phyloP scores from a whole-genome alignment of 495 filamentous ascomycete genomes.

The Penicillium angulare region DNA sequence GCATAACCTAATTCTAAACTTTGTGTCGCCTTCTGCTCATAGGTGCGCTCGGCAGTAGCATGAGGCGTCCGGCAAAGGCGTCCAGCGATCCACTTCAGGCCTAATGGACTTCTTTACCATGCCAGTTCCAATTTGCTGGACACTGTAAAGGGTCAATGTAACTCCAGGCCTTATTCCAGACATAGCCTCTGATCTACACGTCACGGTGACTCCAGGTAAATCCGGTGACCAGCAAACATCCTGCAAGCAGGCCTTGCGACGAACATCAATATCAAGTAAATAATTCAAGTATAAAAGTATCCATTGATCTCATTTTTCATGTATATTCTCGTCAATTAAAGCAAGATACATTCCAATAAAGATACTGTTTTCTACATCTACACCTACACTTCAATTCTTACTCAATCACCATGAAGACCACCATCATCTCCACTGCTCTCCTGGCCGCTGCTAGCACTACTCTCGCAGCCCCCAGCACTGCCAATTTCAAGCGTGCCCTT shows the following conservation, averaged over 20 bases:
- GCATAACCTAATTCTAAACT: not conserved
- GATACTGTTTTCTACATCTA: no score
- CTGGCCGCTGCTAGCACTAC: slow-evolving; percentile 10
- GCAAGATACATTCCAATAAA: no score
- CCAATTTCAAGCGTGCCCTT: slow-evolving; percentile 1
- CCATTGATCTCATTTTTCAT: no score
- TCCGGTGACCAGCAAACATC: not conserved
- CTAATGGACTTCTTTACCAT: no score
- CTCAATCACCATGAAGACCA: slow-evolving; percentile 13
- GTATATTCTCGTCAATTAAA: no score
- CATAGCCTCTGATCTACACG: not conserved
- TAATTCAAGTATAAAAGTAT: no score
- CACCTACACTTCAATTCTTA: not conserved
- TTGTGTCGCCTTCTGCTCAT: not conserved
- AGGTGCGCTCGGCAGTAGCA: not conserved
- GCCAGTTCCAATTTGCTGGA: slow-evolving; percentile 1
- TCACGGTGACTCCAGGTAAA: not conserved
- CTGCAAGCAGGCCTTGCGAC: no score
- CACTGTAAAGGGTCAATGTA: not conserved
- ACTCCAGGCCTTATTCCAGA: not conserved
- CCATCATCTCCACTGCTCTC: slow-evolving; percentile 8
- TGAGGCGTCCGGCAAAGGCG: slow-evolving; percentile 10
- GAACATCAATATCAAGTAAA: not conserved
- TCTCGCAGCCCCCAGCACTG: slow-evolving; percentile 10
- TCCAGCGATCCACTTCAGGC: not conserved